Evolutionary conservation across 257 asterid species (phyloP).

Genomic region (Schizonepeta tenuifolia): DNA sequence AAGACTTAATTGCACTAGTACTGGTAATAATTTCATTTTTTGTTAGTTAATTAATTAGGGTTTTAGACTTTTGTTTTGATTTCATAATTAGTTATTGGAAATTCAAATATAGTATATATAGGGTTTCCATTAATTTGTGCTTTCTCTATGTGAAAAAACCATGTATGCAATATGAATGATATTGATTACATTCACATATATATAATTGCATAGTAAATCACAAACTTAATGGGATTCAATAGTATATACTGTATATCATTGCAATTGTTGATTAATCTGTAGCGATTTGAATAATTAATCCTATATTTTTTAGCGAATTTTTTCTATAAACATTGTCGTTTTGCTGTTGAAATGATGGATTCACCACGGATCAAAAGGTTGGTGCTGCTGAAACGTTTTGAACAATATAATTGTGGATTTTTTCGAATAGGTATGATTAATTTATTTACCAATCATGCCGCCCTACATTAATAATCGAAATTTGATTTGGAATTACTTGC

Average conservation of each 20-base stretch:
- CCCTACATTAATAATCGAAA: too few relatives aligned
- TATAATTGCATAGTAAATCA: too few relatives aligned
- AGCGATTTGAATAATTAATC: too few relatives aligned
- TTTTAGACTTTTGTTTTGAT: not conserved
- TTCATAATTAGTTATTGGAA: not conserved
- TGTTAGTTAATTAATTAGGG: constrained; percentile 15
- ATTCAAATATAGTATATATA: not conserved
- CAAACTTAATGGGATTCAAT: too few relatives aligned
- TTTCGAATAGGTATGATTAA: not conserved
- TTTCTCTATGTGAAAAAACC: not conserved
- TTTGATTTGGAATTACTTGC: not conserved
- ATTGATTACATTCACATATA: not conserved
- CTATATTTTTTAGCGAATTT: too few relatives aligned
- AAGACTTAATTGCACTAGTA: not conserved
- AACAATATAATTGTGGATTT: not conserved
- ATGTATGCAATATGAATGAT: not conserved
- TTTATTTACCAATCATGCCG: too few relatives aligned
- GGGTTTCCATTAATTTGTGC: not conserved
- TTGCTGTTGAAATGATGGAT: too few relatives aligned
- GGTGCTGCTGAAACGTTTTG: not conserved
- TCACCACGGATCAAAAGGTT: too few relatives aligned
- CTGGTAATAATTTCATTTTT: not conserved
- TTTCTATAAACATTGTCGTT: too few relatives aligned
- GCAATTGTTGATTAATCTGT: too few relatives aligned
- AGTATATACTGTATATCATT: too few relatives aligned